Evolutionary conservation across 2,329 filamentous ascomycete species (phyloP), one percentile per base, ranked within the genome.

Genomic region (Neopestalotiopsis rosae): DNA sequence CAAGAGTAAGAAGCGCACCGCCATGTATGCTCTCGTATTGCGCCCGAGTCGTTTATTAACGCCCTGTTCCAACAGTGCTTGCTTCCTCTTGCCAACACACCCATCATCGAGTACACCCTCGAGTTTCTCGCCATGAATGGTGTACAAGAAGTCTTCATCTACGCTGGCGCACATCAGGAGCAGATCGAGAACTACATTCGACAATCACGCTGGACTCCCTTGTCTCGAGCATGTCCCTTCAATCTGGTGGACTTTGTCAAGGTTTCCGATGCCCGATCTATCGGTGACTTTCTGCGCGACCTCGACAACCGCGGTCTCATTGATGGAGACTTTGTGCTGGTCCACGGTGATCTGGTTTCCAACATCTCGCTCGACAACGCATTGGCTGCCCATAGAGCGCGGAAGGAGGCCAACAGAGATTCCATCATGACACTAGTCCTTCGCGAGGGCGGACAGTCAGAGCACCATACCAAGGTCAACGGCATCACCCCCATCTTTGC

Each of bases 371-470:
- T 99, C n/a, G 94, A 95, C 71, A 85, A 86, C 62, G 92, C 93
- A 9, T 83, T 99, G 65, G 89, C 90, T 3, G 90, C 90, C 66
- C 96, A 99, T 79, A 90, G 93, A 70, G 91, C 91, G 67, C 91
- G 96, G 69, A 90, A 94, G 69, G 89, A 91, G 76, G 90, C 91
- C 67, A 94, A 97, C 82, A 95, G 96, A 76, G 95, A 97, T 78
- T 94, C 95, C 49, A 97, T 98, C 81, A 98, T 99, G 96, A 99
- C 96, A 3, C 92, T 98, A 87, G 89, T 99, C 13, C 83, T 98
- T 69, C 89, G 94, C 61, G 92, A 95, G 78, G 93, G 91, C 9
- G 94, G 93, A 61, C 83, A 87, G 6, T 81, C 81, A 9, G 85
- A 85, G 62, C 94, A 97, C 81, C 87, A 93, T 67, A 94, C 94